phyloP scores from a whole-genome alignment of 495 filamentous ascomycete species.

The Aspergillus leporis region DNA sequence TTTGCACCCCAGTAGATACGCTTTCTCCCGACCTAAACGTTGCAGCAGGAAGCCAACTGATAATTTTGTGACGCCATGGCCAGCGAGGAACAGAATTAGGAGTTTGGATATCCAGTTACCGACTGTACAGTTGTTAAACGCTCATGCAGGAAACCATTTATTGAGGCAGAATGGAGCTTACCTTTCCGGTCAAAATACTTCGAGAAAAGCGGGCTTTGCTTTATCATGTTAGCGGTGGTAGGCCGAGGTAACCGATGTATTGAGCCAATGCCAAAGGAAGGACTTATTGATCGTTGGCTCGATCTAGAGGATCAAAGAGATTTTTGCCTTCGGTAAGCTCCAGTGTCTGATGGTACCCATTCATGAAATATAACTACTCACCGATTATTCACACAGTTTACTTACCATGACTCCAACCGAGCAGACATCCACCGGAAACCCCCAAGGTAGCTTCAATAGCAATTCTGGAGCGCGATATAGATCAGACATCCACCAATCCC shows the following conservation, averaged over 20 bases:
- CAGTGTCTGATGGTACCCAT: slow-evolving; percentile 18
- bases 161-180: neutral
- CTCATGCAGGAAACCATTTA: neutral
- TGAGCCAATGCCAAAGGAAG: slow-evolving; percentile 28
- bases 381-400: neutral
- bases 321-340: slow-evolving; percentile 29
- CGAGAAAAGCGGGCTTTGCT: slow-evolving; percentile 21
- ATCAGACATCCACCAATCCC: slow-evolving; percentile 26
- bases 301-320: slow-evolving; percentile 29
- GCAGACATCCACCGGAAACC: slow-evolving; percentile 24
- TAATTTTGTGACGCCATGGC: slow-evolving; percentile 6
- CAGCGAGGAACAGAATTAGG: slow-evolving; percentile 12
- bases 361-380: neutral
- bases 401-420: slow-evolving; percentile 25
- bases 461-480: slow-evolving; percentile 28
- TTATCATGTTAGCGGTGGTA: slow-evolving; percentile 23
- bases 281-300: slow-evolving; percentile 23
- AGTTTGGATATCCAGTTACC: slow-evolving; percentile 19
- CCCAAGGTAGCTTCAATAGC: slow-evolving; percentile 22
- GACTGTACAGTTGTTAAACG: neutral
- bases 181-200: slow-evolving; percentile 25
- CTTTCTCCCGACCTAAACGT: neutral
- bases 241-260: slow-evolving; percentile 27
- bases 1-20: slow-evolving; percentile 1
- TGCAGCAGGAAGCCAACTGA: neutral